phyloP scores from a whole-genome alignment of 768 basidiomycete species.

The Tephrocybe sp. region DNA sequence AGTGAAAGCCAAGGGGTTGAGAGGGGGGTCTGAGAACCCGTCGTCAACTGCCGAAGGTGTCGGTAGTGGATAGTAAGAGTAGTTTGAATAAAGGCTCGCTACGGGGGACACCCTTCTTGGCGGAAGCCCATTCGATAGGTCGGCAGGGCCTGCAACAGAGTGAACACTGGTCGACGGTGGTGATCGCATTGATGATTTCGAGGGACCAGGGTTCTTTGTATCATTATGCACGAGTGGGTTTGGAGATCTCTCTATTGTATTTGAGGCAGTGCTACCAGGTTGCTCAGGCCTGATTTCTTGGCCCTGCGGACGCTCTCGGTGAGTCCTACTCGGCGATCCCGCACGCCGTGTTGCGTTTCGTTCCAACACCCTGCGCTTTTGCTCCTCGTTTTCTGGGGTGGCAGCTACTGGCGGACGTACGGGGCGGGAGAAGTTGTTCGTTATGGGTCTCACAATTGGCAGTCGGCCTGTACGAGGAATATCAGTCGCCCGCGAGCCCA shows the following conservation, averaged over 20 bases:
- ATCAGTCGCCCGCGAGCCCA: slow-evolving; percentile 17
- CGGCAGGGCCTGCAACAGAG: slow-evolving; percentile 1
- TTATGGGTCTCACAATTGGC: slow-evolving; percentile 44
- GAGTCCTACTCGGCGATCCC: slow-evolving; percentile 26
- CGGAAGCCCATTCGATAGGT: slow-evolving; percentile 27
- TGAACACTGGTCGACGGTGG: slow-evolving; percentile 3
- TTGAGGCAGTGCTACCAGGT: not conserved
- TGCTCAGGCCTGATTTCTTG: not conserved
- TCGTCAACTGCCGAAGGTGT: slow-evolving; percentile 45
- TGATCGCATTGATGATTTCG: not conserved
- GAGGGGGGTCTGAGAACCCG: slow-evolving; percentile 18
- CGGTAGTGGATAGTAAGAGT: slow-evolving; percentile 67
- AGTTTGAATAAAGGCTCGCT: slow-evolving; percentile 54
- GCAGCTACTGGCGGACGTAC: slow-evolving; percentile 41
- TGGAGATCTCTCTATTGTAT: not conserved
- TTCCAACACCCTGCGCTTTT: slow-evolving; percentile 53
- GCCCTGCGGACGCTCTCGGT: not conserved
- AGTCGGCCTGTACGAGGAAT: slow-evolving; percentile 31
- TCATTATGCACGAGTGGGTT: slow-evolving; percentile 4
- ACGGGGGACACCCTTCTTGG: slow-evolving; percentile 34
- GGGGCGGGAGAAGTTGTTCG: slow-evolving; percentile 66
- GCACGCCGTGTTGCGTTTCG: slow-evolving; percentile 48
- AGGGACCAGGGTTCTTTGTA: no score
- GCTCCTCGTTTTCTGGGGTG: slow-evolving; percentile 39
- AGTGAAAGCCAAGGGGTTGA: slow-evolving; percentile 15